Base-by-base conservation (phyloP, 2,329 filamentous ascomycete genomes). In the Onygena corvina region DNA sequence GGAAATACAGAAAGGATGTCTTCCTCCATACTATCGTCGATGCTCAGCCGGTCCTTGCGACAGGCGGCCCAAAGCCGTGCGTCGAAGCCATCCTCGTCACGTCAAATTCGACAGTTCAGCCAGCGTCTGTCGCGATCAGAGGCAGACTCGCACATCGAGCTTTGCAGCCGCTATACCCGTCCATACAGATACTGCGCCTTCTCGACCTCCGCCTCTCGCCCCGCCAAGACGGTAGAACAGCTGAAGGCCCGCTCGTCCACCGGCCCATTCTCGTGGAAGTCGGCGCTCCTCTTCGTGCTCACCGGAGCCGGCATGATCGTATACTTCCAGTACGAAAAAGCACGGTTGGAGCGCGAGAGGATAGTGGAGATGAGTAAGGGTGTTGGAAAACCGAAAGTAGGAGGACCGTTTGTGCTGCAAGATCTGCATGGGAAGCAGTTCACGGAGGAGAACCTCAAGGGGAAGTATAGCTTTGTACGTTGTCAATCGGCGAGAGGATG, bases 271-370 rank as follows among this genome's bases (percentile, higher is more conserved):
- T 94, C 89, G 48, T 89, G 86, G 80, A 90, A 87, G 69, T 84
- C 90, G 27, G 90, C 87, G 14, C 58, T 88, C 46, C 75, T 98
- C 55, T 96, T 98, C 71, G 74, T 96, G 56, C 63, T 76, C 42
- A 84, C 88, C 2, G 88, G 86, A 58, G 81, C 71, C 9, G 83
- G 80, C 23, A 75, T 98, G 60, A 81, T 88, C 53, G 79, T 86
- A 68, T 98, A 96, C 66, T 96, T 98, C 68, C 86, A 89, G 61
- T 80, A 81, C 60, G 92, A 98, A 68, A 96, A 96, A 73, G 80
- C 80, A 59, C 83, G 92, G 61, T 83, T 98, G 80, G 82, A 92
- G 64, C 79, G 89, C 54, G 85, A 89, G 71, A 78, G 88, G 50
- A 79, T 95, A 58, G 88, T 88, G 5, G 89, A 96, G 63, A 84